phyloP scores from a whole-genome alignment of 1,284 basidiomycete species.

The Psilocybe mexicana region DNA sequence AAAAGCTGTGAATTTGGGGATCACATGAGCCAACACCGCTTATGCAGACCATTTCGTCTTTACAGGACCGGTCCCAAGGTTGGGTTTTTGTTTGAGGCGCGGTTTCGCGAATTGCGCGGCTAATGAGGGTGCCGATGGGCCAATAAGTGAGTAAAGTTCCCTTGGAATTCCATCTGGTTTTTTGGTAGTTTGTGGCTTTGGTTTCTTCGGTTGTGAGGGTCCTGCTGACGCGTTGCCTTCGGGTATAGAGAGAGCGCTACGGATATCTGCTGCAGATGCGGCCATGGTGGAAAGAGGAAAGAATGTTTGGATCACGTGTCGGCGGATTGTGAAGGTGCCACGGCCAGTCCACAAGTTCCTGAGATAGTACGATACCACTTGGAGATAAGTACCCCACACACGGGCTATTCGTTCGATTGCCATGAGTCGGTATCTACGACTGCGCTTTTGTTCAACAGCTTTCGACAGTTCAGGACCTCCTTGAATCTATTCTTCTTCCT shows the following conservation, averaged over 20 bases:
- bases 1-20: background rate
- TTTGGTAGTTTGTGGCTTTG: conserved; percentile 38
- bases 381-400: too few relatives aligned
- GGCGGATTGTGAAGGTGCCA: background rate
- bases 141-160: conserved; percentile 93
- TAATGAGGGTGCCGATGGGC: conserved; percentile 85
- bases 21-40: background rate
- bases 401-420: too few relatives aligned
- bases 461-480: background rate
- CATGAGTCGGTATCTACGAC: background rate
- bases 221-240: conserved; percentile 39
- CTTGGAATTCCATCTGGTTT: conserved; percentile 91
- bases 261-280: conserved; percentile 76
- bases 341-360: too few relatives aligned
- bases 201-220: conserved; percentile 45
- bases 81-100: conserved; percentile 85
- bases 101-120: conserved; percentile 76
- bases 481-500: background rate
- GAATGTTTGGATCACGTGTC: conserved; percentile 20
- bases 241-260: conserved; percentile 74
- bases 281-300: conserved; percentile 44
- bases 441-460: background rate
- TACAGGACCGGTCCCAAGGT: conserved; percentile 53
- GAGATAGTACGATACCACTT: too few relatives aligned
- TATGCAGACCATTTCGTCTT: conserved; percentile 62